These are phyloP conservation scores for Dactylis glomerata DNA, from an alignment of 176 grass and related monocot genomes.

Conservation along the genomic window DNA sequence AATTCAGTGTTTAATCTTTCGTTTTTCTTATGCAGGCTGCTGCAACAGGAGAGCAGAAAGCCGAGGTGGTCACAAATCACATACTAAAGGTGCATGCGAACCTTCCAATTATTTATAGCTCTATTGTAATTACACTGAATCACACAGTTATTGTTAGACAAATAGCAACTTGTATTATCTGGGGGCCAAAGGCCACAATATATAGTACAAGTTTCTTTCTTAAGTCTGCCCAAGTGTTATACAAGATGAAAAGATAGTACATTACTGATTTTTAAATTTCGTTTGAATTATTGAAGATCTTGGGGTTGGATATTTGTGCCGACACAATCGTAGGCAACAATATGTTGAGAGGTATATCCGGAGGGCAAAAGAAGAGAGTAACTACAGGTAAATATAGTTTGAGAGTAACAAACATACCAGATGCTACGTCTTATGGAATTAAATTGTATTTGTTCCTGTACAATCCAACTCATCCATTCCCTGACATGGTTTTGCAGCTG, in stretches of 20 bases:
- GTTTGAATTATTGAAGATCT: constrained; percentile 38
- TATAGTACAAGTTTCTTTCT: neutral
- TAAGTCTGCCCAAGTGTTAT: neutral
- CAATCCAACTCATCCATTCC: neutral
- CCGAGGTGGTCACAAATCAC: constrained; percentile 75
- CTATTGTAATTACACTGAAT: neutral
- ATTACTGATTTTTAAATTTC: constrained; percentile 4
- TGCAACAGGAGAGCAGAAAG: constrained; percentile 66
- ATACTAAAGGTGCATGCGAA: constrained; percentile 60
- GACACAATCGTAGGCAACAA: constrained; percentile 75
- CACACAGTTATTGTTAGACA: neutral
- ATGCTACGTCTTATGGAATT: neutral
- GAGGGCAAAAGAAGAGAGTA: constrained; percentile 86
- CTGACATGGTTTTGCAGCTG: constrained; percentile 40
- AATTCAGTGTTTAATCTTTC: neutral
- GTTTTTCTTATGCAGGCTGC: constrained; percentile 45
- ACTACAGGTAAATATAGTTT: constrained; percentile 68
- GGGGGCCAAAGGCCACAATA: no score
- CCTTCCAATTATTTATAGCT: neutral
- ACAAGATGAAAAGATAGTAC: neutral
- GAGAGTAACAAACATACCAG: neutral
- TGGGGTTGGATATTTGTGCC: constrained; percentile 79
- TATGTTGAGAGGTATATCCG: constrained; percentile 84
- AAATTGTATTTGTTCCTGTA: neutral
- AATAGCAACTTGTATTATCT: neutral